A percentile compares a stretch with the other conserved stretches of the same genome.
Evolutionary conservation across 768 basidiomycete species (phyloP).

Genomic region (Hypholoma sublateritium): DNA sequence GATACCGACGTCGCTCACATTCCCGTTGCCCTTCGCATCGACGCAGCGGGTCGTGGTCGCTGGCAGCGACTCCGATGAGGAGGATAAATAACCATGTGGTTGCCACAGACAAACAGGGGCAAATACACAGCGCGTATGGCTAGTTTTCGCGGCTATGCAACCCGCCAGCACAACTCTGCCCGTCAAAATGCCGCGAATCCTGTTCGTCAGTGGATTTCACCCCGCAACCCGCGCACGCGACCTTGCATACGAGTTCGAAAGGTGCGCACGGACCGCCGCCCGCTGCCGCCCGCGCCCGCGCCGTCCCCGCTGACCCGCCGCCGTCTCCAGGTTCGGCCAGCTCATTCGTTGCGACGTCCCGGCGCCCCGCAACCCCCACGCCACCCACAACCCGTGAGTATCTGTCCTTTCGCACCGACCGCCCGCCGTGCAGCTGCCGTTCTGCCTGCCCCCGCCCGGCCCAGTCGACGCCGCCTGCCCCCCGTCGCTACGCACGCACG

Average conservation of each 20-base stretch:
- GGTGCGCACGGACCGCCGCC: constrained; percentile 38
- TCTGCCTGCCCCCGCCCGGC: neutral
- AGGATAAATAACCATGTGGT: neutral
- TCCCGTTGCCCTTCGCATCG: too few species aligned
- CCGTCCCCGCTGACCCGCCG: neutral
- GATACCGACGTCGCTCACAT: too few species aligned
- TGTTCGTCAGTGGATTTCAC: constrained; percentile 87
- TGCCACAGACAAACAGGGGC: constrained; percentile 6
- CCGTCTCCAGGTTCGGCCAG: constrained; percentile 62
- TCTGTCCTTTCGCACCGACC: constrained; percentile 12
- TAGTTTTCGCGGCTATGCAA: neutral
- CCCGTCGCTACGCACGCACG: neutral
- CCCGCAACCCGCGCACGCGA: constrained; percentile 81
- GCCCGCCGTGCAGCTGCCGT: neutral
- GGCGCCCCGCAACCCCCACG: constrained; percentile 77
- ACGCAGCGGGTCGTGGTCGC: neutral
- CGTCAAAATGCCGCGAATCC: constrained; percentile 65
- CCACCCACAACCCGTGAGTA: constrained; percentile 83
- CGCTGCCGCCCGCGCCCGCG: constrained; percentile 13
- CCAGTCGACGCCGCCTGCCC: neutral
- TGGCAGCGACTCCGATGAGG: neutral
- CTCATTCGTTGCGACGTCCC: constrained; percentile 89
- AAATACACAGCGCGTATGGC: neutral
- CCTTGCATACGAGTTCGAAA: constrained; percentile 85
- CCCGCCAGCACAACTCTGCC: neutral